phyloP scores from a whole-genome alignment of 192 early-diverging fungal species.

The Umbelopsis isabellina region DNA sequence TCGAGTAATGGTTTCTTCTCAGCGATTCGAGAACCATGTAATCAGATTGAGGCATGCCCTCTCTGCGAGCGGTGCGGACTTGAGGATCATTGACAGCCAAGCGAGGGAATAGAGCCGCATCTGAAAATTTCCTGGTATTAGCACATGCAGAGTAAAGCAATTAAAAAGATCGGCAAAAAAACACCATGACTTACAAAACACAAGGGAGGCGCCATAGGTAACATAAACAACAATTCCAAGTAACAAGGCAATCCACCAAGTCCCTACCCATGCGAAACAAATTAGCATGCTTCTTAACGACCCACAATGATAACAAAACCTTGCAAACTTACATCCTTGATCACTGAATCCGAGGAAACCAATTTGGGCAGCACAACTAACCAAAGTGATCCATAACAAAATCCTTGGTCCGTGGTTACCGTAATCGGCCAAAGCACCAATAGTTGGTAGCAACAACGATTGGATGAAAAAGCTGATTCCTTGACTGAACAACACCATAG shows the following conservation, averaged over 20 bases:
- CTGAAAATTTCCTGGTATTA: constrained; percentile 5
- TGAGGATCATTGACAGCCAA: constrained; percentile 28
- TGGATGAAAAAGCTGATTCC: constrained; percentile 38
- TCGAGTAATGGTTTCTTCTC: constrained; percentile 46
- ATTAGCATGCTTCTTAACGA: background rate
- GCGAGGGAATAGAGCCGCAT: constrained; percentile 9
- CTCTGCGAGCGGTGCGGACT: constrained; percentile 25
- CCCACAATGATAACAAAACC: no score
- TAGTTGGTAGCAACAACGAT: constrained; percentile 30
- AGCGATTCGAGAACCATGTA: constrained; percentile 13
- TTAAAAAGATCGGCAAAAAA: background rate
- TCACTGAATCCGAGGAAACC: constrained; percentile 18
- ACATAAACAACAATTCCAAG: constrained; percentile 29
- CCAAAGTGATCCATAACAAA: constrained; percentile 24
- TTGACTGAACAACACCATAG: constrained; percentile 37
- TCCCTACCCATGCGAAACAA: constrained; percentile 14
- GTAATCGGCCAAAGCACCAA: constrained; percentile 38
- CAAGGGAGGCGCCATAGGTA: constrained; percentile 30
- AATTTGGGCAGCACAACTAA: constrained; percentile 33
- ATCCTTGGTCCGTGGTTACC: constrained; percentile 25
- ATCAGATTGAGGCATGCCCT: constrained; percentile 21
- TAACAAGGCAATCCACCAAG: constrained; percentile 24
- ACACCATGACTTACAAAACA: constrained; percentile 25
- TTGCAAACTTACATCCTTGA: constrained; percentile 20
- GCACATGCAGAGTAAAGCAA: background rate